These are phyloP conservation scores for Exophiala sp. DNA, from an alignment of 2,329 filamentous ascomycete genomes.

Conservation along the genomic window DNA sequence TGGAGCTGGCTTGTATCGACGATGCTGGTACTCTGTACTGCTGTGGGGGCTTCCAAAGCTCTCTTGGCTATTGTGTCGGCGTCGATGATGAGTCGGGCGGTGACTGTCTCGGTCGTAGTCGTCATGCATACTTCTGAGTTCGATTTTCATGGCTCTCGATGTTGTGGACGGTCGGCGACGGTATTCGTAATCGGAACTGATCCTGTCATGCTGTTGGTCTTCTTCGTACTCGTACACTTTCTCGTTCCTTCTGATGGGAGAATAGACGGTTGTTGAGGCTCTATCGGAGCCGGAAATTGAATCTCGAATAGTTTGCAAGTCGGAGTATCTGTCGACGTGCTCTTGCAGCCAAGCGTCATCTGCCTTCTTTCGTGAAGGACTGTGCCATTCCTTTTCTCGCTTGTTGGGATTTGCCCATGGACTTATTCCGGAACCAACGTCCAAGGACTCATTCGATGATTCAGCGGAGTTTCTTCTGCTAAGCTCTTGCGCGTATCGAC, in stretches of 20 bases:
- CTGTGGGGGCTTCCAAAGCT: conserved; percentile 23
- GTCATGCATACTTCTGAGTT: conserved; percentile 13
- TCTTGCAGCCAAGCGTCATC: conserved; percentile 27
- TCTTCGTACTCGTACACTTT: conserved; percentile 13
- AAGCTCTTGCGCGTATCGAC: conserved; percentile 24
- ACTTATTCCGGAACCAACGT: conserved; percentile 14
- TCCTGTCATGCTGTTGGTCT: conserved; percentile 2
- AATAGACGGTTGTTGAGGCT: conserved; percentile 6
- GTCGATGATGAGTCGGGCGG: conserved; percentile 9
- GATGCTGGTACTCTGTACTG: conserved; percentile 14
- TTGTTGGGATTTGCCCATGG: conserved; percentile 18
- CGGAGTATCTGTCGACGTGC: conserved; percentile 22
- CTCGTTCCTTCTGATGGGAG: conserved; percentile 3
- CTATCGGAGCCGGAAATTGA: conserved; percentile 12
- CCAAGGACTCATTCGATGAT: conserved; percentile 4
- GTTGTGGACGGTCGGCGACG: conserved; percentile 7
- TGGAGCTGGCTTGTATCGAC: conserved; percentile 15
- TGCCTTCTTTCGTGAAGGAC: conserved; percentile 23
- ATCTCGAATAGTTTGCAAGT: conserved; percentile 23
- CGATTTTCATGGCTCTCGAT: conserved; percentile 12
- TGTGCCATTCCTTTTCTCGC: conserved; percentile 27
- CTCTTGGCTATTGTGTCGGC: conserved; percentile 24
- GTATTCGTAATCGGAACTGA: conserved; percentile 1
- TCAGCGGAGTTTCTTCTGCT: conserved; percentile 5
- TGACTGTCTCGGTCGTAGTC: conserved; percentile 8